phyloP scores from a whole-genome alignment of 306 rosid species.

The Hylodesmum podocarpum region DNA sequence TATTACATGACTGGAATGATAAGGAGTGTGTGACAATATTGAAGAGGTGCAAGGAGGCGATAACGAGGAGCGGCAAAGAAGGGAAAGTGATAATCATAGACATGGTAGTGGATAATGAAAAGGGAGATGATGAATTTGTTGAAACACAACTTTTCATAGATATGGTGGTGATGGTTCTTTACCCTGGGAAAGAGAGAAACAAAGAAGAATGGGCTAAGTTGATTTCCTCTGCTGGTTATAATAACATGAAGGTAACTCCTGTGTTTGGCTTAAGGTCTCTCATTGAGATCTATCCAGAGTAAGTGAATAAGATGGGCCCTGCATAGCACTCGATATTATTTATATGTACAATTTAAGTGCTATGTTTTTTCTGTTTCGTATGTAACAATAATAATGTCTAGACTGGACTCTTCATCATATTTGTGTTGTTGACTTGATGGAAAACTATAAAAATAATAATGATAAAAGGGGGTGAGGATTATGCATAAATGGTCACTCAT shows the following conservation, averaged over 20 bases:
- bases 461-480: too few relatives aligned
- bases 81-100: conserved; percentile 20
- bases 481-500: too few relatives aligned
- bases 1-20: conserved; percentile 27
- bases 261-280: background rate
- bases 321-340: too few relatives aligned
- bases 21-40: conserved; percentile 11
- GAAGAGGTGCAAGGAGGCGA: conserved; percentile 19
- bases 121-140: background rate
- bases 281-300: background rate
- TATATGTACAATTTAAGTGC: too few relatives aligned
- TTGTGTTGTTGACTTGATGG: too few relatives aligned
- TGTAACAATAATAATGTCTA: too few relatives aligned
- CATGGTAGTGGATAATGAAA: conserved; percentile 1
- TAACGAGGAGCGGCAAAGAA: background rate
- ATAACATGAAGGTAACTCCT: conserved; percentile 1
- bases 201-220: conserved; percentile 17
- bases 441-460: too few relatives aligned
- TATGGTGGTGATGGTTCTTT: conserved; percentile 2
- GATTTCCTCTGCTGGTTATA: background rate
- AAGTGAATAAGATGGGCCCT: too few relatives aligned
- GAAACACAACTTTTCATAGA: conserved; percentile 22
- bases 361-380: too few relatives aligned
- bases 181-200: conserved; percentile 2
- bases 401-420: too few relatives aligned